These are phyloP conservation scores for Aspergillus taichungensis DNA, from an alignment of 495 filamentous ascomycete species.

Conservation along the genomic window DNA sequence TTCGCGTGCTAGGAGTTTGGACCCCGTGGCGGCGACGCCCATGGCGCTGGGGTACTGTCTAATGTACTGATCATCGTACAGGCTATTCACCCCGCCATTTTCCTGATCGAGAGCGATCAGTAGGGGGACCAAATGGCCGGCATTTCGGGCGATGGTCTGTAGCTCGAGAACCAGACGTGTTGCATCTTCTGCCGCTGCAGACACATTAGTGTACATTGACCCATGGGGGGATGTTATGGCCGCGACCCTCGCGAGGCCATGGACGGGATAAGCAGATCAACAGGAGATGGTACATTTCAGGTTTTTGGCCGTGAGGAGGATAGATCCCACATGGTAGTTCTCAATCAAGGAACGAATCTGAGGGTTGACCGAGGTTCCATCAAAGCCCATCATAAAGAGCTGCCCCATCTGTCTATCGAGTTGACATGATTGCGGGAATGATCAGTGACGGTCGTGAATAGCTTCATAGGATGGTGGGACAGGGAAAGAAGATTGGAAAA, in stretches of 20 bases:
- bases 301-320: slow-evolving; percentile 83
- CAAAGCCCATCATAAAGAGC: slow-evolving; percentile 93
- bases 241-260: neutral
- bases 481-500: neutral
- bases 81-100: slow-evolving; percentile 89
- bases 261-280: slow-evolving; percentile 4
- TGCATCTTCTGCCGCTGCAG: slow-evolving; percentile 70
- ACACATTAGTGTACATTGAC: slow-evolving; percentile 12
- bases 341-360: slow-evolving; percentile 80
- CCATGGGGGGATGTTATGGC: neutral
- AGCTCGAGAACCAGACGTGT: slow-evolving; percentile 74
- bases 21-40: slow-evolving; percentile 81
- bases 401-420: slow-evolving; percentile 60
- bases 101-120: slow-evolving; percentile 85
- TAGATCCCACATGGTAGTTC: slow-evolving; percentile 74
- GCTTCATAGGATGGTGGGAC: slow-evolving; percentile 10
- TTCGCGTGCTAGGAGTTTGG: slow-evolving; percentile 64
- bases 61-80: slow-evolving; percentile 86
- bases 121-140: slow-evolving; percentile 75
- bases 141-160: slow-evolving; percentile 77
- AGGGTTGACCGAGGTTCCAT: slow-evolving; percentile 77
- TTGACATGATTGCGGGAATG: slow-evolving; percentile 32
- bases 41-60: slow-evolving; percentile 87
- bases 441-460: slow-evolving; percentile 12
- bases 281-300: slow-evolving; percentile 58